Base-by-base conservation (phyloP, 139 green algal species). In the Volvox reticuliferus region DNA sequence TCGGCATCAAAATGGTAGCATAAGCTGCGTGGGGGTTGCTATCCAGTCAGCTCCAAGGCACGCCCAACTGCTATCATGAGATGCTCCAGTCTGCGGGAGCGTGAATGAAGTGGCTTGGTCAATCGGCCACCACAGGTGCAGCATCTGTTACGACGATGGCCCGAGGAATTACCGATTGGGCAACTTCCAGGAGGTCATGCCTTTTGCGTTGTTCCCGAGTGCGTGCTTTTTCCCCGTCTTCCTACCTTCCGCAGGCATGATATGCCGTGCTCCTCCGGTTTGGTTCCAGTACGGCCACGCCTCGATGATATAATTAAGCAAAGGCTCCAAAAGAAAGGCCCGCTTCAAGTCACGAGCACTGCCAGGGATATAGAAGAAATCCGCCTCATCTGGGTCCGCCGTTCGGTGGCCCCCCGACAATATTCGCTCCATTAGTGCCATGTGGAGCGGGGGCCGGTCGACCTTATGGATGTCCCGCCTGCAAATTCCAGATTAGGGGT, bases 201-300 rank as follows among this genome's bases (percentile, higher is more conserved):
- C 44, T 55, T 55, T 9, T 9, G 44, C 5, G 44, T 55, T 55
- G 5, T 55, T 55, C 9, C 9, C 44, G 44, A 9, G 44, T 55
- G 44, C 44, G 44, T 9, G 44, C 44, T 9, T 5, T 55, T 73
- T 73, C 6, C 2, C 65, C 16, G 2, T 28, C 63, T 1, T 32
- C 90, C 12, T 69, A 93, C 92, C 92, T 76, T 94, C 92, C 67
- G 92, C 91, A 28, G 92, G 90, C 33, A 94, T 93, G 78, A 94
- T 83, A 69, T 94, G 92, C 18, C 92, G 75, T 1, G 63, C 67
- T 14, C 91, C 91, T 17, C 76, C 75, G 0, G 89, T 93, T 1
- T 14, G 22, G 61, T 94, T 94, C 92, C 92, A 94, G 67, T 89
- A 94, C 12, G 92, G 92, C 92, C 92, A 94, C n/a, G 81, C 81